Percentiles rank a stretch among this genome's conserved stretches.
Conservation (phyloP, 2,329 filamentous ascomycete species). For the Fragosphaeria purpurea region DNA sequence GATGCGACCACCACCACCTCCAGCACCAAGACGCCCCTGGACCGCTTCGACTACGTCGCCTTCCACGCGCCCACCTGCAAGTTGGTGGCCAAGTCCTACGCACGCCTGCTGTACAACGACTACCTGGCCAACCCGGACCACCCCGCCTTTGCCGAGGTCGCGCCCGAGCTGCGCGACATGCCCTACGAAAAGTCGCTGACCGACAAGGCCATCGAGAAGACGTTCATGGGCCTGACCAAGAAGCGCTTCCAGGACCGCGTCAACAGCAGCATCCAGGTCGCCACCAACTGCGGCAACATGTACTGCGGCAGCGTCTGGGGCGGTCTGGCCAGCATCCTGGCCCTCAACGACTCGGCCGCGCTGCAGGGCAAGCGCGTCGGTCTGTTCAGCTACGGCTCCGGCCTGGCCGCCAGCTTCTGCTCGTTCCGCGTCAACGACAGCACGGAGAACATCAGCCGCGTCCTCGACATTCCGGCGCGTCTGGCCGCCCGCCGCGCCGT, state of each 20-base stretch:
- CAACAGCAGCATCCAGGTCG: slow-evolving; percentile 60
- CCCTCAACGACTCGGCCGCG: slow-evolving; percentile 50
- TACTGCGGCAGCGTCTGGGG: slow-evolving; percentile 65
- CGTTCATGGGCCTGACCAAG: slow-evolving; percentile 75
- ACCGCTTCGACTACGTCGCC: slow-evolving; percentile 73
- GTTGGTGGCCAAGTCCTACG: slow-evolving; percentile 77
- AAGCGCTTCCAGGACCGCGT: slow-evolving; percentile 75
- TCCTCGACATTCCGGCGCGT: slow-evolving; percentile 58
- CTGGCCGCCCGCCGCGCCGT: slow-evolving; percentile 57
- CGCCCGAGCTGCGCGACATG: slow-evolving; percentile 66
- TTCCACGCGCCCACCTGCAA: slow-evolving; percentile 87
- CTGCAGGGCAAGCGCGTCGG: slow-evolving; percentile 64
- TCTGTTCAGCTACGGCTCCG: slow-evolving; percentile 72
- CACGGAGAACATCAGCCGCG: slow-evolving; percentile 56
- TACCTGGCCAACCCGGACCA: slow-evolving; percentile 61
- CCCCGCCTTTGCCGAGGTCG: slow-evolving; percentile 62
- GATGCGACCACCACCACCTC: slow-evolving; percentile 34
- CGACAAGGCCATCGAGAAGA: slow-evolving; percentile 79
- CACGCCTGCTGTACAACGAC: slow-evolving; percentile 76
- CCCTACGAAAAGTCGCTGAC: slow-evolving; percentile 70
- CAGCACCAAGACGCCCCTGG: slow-evolving; percentile 50
- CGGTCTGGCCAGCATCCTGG: slow-evolving; percentile 61
- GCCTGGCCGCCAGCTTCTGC: slow-evolving; percentile 61
- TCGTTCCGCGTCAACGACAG: slow-evolving; percentile 64
- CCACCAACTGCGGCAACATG: slow-evolving; percentile 65